Evolutionary conservation across 116 monocot species (phyloP).

Genomic region (Iris pallida): DNA sequence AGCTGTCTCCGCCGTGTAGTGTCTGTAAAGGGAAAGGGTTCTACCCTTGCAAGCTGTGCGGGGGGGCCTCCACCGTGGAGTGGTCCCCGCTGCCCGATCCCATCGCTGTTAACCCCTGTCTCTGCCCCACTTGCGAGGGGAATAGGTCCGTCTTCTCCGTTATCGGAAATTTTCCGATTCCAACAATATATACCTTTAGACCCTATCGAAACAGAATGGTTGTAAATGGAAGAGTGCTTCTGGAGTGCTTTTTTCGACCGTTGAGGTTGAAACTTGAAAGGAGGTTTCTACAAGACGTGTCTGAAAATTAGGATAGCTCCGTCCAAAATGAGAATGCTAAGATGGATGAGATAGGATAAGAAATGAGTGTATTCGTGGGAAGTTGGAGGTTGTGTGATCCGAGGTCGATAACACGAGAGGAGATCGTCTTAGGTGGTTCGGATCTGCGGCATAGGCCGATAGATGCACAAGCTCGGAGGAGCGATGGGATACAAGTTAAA

Average conservation of each 20-base stretch:
- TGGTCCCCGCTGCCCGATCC: constrained; percentile 91
- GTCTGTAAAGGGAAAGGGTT: constrained; percentile 74
- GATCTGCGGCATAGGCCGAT: no score
- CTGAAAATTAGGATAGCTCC: no score
- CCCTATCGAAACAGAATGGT: background rate
- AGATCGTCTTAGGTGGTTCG: no score
- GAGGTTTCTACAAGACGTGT: no score
- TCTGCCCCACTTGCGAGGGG: constrained; percentile 91
- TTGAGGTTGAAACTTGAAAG: background rate
- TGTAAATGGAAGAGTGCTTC: background rate
- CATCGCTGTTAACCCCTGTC: constrained; percentile 70
- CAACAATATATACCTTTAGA: background rate
- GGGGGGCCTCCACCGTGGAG: constrained; percentile 57
- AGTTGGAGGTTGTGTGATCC: no score
- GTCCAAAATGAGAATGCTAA: no score
- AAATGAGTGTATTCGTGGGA: no score
- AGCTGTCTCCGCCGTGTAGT: constrained; percentile 40
- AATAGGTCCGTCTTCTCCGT: constrained; percentile 32
- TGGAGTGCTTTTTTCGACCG: background rate
- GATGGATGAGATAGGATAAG: no score
- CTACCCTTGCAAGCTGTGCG: constrained; percentile 74
- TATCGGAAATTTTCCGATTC: background rate
- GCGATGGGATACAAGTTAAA: no score
- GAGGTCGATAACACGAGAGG: no score
- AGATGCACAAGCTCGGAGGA: no score